Percentiles rank a stretch among this genome's conserved stretches.
Evolutionary conservation across 768 basidiomycete species (phyloP).

Genomic region (Pleurotus pulmonarius): DNA sequence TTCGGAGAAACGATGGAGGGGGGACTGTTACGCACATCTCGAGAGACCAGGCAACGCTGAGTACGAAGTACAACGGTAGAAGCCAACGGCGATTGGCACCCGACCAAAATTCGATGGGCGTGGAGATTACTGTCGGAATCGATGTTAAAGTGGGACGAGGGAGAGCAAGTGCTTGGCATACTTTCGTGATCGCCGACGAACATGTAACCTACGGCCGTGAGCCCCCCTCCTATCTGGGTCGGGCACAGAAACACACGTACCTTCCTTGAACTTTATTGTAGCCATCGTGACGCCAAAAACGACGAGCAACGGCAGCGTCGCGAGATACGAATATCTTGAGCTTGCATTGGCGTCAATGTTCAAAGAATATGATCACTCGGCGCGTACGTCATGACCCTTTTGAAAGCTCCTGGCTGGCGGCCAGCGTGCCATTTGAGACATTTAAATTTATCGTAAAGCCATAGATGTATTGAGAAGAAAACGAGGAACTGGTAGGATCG

Average conservation of each 20-base stretch:
- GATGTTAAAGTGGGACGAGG: constrained; percentile 12
- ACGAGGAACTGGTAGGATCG: constrained; percentile 49
- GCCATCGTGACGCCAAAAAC: constrained; percentile 62
- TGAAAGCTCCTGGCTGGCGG: constrained; percentile 81
- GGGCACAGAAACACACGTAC: constrained; percentile 24
- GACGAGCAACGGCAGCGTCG: constrained; percentile 61
- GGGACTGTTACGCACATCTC: constrained; percentile 54
- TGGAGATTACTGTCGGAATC: constrained; percentile 44
- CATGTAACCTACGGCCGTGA: constrained; percentile 32
- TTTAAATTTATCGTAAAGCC: constrained; percentile 73
- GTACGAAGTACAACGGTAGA: constrained; percentile 64
- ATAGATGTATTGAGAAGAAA: constrained; percentile 73
- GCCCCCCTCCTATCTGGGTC: too few species aligned
- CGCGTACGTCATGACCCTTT: constrained; percentile 77
- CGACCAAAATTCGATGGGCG: constrained; percentile 52
- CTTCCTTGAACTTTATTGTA: constrained; percentile 69
- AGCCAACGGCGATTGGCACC: constrained; percentile 45
- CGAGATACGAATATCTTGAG: constrained; percentile 74
- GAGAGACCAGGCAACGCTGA: constrained; percentile 73
- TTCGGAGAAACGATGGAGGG: constrained; percentile 2
- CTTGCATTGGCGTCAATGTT: not conserved
- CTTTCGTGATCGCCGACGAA: constrained; percentile 28
- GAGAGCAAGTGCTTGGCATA: constrained; percentile 14
- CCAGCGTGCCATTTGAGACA: constrained; percentile 75
- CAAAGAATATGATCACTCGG: not conserved